Evolutionary conservation across 768 basidiomycete genomes (phyloP).

Genomic region (Hypholoma fasciculare): DNA sequence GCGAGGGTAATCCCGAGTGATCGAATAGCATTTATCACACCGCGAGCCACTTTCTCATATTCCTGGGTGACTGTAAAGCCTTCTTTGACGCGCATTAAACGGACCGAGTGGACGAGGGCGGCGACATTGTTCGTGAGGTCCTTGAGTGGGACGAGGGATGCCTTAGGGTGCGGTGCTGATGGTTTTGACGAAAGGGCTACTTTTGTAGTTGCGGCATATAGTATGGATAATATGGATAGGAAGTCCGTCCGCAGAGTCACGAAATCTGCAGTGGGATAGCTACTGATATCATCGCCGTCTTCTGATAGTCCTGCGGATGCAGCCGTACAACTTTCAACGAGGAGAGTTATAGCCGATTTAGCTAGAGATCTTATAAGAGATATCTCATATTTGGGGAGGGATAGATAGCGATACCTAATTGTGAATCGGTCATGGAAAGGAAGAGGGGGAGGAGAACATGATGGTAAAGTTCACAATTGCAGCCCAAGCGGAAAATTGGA

Average conservation of each 20-base stretch:
- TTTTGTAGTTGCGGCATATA: conserved; percentile 60
- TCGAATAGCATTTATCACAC: conserved; percentile 44
- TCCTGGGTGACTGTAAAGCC: conserved; percentile 50
- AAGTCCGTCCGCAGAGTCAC: conserved; percentile 53
- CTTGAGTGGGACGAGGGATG: conserved; percentile 50
- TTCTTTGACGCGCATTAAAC: conserved; percentile 42
- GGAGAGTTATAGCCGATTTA: conserved; percentile 29
- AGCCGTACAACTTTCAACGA: conserved; percentile 37
- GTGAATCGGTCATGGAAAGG: conserved; percentile 35
- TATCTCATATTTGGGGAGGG: neutral
- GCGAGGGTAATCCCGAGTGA: conserved; percentile 46
- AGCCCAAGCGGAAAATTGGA: conserved; percentile 9
- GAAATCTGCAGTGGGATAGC: conserved; percentile 28
- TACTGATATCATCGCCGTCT: conserved; percentile 11
- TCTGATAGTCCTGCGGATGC: conserved; percentile 31
- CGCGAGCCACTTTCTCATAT: conserved; percentile 35
- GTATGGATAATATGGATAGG: conserved; percentile 53
- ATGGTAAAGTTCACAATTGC: conserved; percentile 9
- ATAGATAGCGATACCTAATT: conserved; percentile 32
- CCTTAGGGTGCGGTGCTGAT: conserved; percentile 48
- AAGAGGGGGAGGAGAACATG: conserved; percentile 16
- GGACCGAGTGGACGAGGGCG: conserved; percentile 50
- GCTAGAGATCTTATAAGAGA: conserved; percentile 20
- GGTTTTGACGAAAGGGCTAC: conserved; percentile 65
- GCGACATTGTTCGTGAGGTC: conserved; percentile 52